Evolutionary conservation across 139 green algal genomes (phyloP), one percentile per base, ranked within the genome.

Genomic region (Volvox reticuliferus): DNA sequence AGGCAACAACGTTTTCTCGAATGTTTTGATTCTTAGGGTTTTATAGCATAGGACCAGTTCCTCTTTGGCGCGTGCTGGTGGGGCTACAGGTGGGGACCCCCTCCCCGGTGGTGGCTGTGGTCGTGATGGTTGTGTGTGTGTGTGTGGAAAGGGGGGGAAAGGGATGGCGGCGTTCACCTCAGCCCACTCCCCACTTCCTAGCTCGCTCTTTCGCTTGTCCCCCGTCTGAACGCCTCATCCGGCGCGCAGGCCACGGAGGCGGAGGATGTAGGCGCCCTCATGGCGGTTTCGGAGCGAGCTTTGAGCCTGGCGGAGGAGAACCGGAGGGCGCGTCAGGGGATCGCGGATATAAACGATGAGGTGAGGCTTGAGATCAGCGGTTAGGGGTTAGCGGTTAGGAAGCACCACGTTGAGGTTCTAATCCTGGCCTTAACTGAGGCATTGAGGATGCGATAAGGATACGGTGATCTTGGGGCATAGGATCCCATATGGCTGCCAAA

Each of bases 311-410:
- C 50, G 28, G 79, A 73, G 30, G 22, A 50, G 44, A 21, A 55
- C 24, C 12, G 6, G 26, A 18, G 26, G 17, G 26, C 16, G 50
- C 18, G 35, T n/a, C 50, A 26, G 26, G 79, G 79, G 0, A n/a
- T 86, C n/a, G 79, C 79, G 79, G 24, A 12, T n/a, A 86, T 86
- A 55, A 50, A n/a, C 30, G 50, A 21, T 13, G 14, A 86, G 79
- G 79, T 86, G 79, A 16, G 79, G 26, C 13, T 13, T 20, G 12
- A 19, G 35, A 26, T 67, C 1, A 26, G 33, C 17, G 76, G 30
- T 35, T 19, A 36, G 55, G 18, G 6, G 76, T 73, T 73, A 20
- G 32, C 32, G 30, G 71, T 20, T 20, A 37, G 33, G n/a, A 79
- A 79, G 1, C 21, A 30, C 1, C n/a, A n/a, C n/a, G n/a, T n/a